A percentile compares a stretch with the other conserved stretches of the same genome.
Evolutionary conservation across 495 filamentous ascomycete genomes (phyloP).

Genomic region (Annulohypoxylon bovei): DNA sequence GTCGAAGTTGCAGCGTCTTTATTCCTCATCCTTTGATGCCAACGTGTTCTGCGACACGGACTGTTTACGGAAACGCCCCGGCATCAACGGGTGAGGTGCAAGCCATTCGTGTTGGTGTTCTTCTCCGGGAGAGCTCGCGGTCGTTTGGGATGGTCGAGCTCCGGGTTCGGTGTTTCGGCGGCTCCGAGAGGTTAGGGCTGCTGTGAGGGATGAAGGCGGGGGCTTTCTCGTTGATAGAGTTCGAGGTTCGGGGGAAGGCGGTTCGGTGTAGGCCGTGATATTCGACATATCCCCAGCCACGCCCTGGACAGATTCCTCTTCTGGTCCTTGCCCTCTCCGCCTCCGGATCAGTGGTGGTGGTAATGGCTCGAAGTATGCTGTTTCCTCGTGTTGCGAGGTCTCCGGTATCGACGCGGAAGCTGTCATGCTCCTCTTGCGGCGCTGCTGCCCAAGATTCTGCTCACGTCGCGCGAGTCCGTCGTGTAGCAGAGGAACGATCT

Average conservation of each 20-base stretch:
- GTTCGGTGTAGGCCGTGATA: background rate
- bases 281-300: background rate
- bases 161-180: slow-evolving; percentile 22
- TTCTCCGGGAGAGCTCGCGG: background rate
- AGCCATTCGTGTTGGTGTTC: slow-evolving; percentile 3
- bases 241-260: background rate
- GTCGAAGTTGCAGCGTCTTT: background rate
- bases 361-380: background rate
- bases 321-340: background rate
- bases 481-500: slow-evolving; percentile 18
- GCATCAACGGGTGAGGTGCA: slow-evolving; percentile 32
- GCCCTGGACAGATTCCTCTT: background rate
- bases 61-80: slow-evolving; percentile 6
- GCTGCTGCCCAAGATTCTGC: background rate
- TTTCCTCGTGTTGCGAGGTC: background rate
- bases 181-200: background rate
- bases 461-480: slow-evolving; percentile 4
- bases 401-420: background rate
- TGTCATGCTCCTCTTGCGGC: slow-evolving; percentile 14
- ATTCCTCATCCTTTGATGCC: background rate
- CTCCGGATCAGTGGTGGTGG: background rate
- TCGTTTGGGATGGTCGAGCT: background rate
- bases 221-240: background rate
- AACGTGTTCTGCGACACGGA: slow-evolving; percentile 2
- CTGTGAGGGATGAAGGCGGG: background rate